These are phyloP conservation scores for Amanita jacksonii DNA, from an alignment of 768 basidiomycete genomes.

Conservation along the genomic window DNA sequence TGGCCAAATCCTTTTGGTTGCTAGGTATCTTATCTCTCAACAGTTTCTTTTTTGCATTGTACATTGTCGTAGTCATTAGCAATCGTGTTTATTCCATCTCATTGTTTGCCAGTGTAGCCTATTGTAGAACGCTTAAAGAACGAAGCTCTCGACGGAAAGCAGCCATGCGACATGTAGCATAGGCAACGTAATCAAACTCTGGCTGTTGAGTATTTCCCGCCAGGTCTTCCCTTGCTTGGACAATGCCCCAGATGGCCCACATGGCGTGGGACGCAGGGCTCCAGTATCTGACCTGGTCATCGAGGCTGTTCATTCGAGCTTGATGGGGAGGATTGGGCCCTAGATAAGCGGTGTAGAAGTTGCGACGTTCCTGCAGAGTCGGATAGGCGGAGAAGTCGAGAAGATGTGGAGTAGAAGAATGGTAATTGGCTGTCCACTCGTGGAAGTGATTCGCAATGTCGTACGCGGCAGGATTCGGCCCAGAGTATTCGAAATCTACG, in stretches of 20 bases:
- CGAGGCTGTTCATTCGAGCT: constrained; percentile 43
- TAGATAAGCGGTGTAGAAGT: constrained; percentile 85
- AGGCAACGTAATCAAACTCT: constrained; percentile 88
- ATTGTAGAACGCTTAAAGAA: constrained; percentile 28
- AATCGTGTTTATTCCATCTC: constrained; percentile 35
- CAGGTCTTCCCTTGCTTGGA: constrained; percentile 76
- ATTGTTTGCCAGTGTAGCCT: constrained; percentile 15
- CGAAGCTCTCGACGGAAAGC: constrained; percentile 50
- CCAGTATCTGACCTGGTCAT: constrained; percentile 79
- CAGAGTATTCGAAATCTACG: constrained; percentile 97
- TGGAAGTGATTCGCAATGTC: constrained; percentile 97
- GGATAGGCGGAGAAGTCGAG: constrained; percentile 65
- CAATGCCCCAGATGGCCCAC: constrained; percentile 94
- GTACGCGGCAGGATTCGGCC: constrained; percentile 85
- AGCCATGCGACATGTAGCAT: constrained; percentile 61
- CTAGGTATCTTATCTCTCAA: constrained; percentile 29
- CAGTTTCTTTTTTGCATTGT: constrained; percentile 21
- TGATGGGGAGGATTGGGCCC: constrained; percentile 13
- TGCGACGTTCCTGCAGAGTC: constrained; percentile 54
- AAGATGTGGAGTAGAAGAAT: constrained; percentile 55
- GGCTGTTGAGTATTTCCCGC: constrained; percentile 45
- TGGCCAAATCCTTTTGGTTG: constrained; percentile 25
- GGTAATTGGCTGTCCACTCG: constrained; percentile 95
- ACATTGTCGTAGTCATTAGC: constrained; percentile 32
- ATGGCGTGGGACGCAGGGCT: constrained; percentile 83